Base-by-base conservation (phyloP, 2,329 filamentous ascomycete species). In the Xylariaceae sp. region DNA sequence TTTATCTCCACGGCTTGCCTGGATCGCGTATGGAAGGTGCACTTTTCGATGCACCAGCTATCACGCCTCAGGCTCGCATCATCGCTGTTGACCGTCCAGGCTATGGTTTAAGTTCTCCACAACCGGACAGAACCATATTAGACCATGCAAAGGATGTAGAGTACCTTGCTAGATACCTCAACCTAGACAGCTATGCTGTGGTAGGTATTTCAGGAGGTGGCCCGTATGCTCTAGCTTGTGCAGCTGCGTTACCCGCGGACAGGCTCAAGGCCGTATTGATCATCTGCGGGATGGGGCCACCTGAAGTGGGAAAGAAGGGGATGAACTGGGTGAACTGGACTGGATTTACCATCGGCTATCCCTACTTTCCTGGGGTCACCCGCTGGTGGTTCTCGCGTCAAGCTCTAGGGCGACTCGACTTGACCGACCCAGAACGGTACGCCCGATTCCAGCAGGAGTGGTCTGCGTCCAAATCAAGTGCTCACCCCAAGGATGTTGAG, bases 161-260 rank as follows among this genome's bases (percentile, higher is more conserved):
- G 5, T 14, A 55, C 17, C 54, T 58, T 17, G 50, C 58, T 23
- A 37, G 12, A 23, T 31, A 61, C 21, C 54, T 61, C 16, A 24
- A 44, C 5, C 24, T 61, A 16, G 49, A 58, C 24, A 56, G 53
- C 34, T 60, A 57, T 21, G 51, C 19, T 11, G 44, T 58, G 11
- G 28, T 61, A 5, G 55, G 49, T 9, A 52, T 58, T 24, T 53
- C 53, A 8, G 50, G 53, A 4, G 58, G 58, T 12, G 58, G 53
- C 14, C 54, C 54, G 11, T 58, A 61, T n/a, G 58, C 49, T n/a
- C 50, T 61, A 8, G 58, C 58, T 21, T 58, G 55, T 33, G 58
- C 51, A 17, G 41, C 46, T 9, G 31, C 47, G 19, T 37, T 54
- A 9, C 46, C 50, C 4, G 53, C 55, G 7, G 50, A 48, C 31